These are phyloP conservation scores for Hanseniaspora nectarophila DNA, from an alignment of 805 yeast genomes.

Conservation along the genomic window DNA sequence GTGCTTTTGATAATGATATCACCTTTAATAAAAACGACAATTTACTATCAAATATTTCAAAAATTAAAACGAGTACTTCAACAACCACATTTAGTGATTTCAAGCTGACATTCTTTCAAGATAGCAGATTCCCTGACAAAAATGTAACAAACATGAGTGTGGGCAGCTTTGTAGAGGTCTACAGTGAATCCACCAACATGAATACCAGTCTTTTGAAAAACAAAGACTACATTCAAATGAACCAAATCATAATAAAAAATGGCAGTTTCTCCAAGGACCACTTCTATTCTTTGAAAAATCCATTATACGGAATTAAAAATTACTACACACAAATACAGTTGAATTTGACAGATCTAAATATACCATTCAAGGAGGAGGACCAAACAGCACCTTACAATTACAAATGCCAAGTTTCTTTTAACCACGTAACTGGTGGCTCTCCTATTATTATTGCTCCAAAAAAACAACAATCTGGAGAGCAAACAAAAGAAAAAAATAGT, in stretches of 20 bases:
- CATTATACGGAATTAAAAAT: slow-evolving; percentile 3
- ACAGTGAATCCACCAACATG: not conserved
- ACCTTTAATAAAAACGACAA: not conserved
- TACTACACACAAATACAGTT: slow-evolving; percentile 4
- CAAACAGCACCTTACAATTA: not conserved
- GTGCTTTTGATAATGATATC: not conserved
- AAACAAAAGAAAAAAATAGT: not conserved
- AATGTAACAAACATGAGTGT: slow-evolving; percentile 1
- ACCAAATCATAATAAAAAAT: not conserved
- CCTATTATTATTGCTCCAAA: slow-evolving; percentile 6
- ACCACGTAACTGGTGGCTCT: slow-evolving; percentile 1
- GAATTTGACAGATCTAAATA: not conserved
- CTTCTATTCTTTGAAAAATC: slow-evolving; percentile 10
- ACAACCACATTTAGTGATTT: not conserved
- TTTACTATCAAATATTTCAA: not conserved
- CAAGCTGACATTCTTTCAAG: slow-evolving; percentile 9
- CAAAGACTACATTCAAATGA: not conserved
- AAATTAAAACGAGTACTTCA: not conserved
- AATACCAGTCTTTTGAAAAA: not conserved
- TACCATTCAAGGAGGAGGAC: not conserved
- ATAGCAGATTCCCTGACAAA: slow-evolving; percentile 6
- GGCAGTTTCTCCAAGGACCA: not conserved
- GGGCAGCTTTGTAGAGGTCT: not conserved
- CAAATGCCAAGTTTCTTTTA: slow-evolving; percentile 11
- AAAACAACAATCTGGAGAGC: not conserved